phyloP scores from a whole-genome alignment of 306 rosid species.

The Pyrus bretschneideri region DNA sequence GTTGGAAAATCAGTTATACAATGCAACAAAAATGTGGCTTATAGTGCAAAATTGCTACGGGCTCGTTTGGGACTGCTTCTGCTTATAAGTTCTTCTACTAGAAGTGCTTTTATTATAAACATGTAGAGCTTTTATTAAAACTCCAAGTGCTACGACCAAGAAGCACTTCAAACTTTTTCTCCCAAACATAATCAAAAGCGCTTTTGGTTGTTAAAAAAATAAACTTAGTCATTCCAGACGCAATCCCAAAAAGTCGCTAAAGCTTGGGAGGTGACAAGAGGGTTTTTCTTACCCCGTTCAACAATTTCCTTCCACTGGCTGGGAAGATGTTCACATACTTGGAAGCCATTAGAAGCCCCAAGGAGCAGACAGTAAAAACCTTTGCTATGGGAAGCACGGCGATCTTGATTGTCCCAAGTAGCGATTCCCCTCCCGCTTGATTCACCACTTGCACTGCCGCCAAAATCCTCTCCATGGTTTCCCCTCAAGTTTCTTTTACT shows the following conservation, averaged over 20 bases:
- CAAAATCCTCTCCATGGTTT: slow-evolving; percentile 38
- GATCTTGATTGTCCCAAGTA: slow-evolving; percentile 62
- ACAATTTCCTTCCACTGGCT: slow-evolving; percentile 75
- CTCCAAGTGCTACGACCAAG: not conserved
- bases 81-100: not conserved
- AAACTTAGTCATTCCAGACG: no score
- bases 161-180: not conserved
- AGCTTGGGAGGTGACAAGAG: not conserved
- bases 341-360: slow-evolving; percentile 98
- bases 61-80: not conserved
- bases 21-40: not conserved
- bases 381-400: slow-evolving; percentile 90
- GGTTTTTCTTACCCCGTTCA: slow-evolving; percentile 68
- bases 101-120: not conserved
- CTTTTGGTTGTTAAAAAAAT: no score
- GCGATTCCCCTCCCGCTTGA: slow-evolving; percentile 50
- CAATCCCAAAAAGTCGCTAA: not conserved
- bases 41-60: not conserved
- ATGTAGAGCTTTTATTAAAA: not conserved
- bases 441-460: slow-evolving; percentile 14
- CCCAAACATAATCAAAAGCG: not conserved
- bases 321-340: slow-evolving; percentile 77
- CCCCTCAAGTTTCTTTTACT: slow-evolving; percentile 7
- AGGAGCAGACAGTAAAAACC: slow-evolving; percentile 73
- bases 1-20: slow-evolving; percentile 5